Base-by-base conservation (phyloP, 352 stramenopile genomes). In the Saprolegnia parasitica region DNA sequence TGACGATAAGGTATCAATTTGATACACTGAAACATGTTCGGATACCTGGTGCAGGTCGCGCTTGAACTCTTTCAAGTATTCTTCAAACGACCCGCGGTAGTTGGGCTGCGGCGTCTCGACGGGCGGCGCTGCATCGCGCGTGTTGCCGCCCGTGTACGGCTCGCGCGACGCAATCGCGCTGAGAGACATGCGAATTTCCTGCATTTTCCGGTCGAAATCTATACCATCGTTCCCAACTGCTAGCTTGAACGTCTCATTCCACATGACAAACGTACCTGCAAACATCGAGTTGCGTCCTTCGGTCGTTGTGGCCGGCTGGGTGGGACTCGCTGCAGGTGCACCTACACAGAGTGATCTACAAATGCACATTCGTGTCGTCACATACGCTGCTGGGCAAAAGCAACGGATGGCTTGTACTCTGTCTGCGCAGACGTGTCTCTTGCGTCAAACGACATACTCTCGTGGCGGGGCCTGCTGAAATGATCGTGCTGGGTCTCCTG, bases 51-150 rank as follows among this genome's bases (percentile, higher is more conserved):
- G 32, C 2, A 65, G 26, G 35, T 65, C 56, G n/a, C 13, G 23
- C n/a, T 65, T 65, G 56, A 65, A 65, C 56, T 32, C 40, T 49
- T 65, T 65, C 2, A 65, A 54, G 35, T 65, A 65, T 50, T 65
- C 56, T 4, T 65, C 56, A 52, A 65, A 65, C 37, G 56, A 65
- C 24, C n/a, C 21, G 10, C 32, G 9, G 20, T 65, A 52, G 23
- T 24, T 47, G 3, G 56, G 10, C 23, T 46, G 35, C 15, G 56
- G 21, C 21, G 56, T 15, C 35, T 60, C 26, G 8, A 46, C 20
- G 55, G 21, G 20, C 20, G 21, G 1, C 6, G 39, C 4, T 6
- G 26, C 26, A 5, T 37, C 54, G 54, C 23, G 54, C 10, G 26
- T 15, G 24, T 32, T 21, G 21, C 32, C 55, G 40, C 11, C 29